Conservation (phyloP, 1,139 yeast species). For the Suhomyces taliae region DNA sequence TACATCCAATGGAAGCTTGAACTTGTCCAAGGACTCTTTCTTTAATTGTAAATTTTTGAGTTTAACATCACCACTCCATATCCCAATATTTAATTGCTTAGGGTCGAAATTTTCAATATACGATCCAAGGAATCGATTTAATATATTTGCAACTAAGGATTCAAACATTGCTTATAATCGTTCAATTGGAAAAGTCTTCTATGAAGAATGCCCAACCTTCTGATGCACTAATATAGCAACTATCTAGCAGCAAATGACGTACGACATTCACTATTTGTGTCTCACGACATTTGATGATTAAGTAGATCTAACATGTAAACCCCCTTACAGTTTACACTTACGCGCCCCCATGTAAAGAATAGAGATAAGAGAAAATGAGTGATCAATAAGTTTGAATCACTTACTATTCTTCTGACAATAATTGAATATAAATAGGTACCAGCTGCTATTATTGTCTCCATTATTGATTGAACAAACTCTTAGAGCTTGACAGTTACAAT, state of each 20-base stretch:
- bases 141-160: constrained; percentile 54
- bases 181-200: neutral
- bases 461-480: too few relatives aligned
- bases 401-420: neutral
- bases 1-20: constrained; percentile 86
- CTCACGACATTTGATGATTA: neutral
- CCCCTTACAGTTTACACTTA: constrained; percentile 4
- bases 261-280: neutral
- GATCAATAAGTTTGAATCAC: neutral
- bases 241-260: too few relatives aligned
- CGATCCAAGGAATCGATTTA: constrained; percentile 58
- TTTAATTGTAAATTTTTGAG: constrained; percentile 73
- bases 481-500: too few relatives aligned
- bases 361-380: constrained; percentile 3
- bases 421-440: too few relatives aligned
- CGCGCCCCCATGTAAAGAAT: neutral
- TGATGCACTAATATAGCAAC: neutral
- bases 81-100: constrained; percentile 89
- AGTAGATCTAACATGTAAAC: neutral
- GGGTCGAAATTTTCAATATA: constrained; percentile 96
- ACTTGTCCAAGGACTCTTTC: constrained; percentile 79
- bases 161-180: constrained; percentile 44
- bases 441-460: too few relatives aligned
- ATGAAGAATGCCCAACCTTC: neutral
- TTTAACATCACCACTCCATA: constrained; percentile 97